A percentile compares a stretch with the other conserved stretches of the same genome.
Evolutionary conservation across 768 basidiomycete genomes (phyloP).

Genomic region (Trametes cingulata): DNA sequence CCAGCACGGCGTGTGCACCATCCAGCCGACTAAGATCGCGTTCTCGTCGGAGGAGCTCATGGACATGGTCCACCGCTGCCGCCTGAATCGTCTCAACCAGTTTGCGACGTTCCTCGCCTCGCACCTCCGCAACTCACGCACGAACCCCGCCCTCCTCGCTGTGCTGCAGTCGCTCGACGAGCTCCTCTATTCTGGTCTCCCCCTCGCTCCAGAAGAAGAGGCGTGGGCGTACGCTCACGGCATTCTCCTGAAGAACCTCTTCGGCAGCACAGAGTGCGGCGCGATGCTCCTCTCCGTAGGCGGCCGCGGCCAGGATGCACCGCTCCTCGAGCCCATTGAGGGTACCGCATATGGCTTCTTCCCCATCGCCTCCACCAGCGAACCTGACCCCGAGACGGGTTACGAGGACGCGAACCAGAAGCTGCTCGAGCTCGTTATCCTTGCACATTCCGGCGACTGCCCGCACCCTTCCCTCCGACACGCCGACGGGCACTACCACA

Average conservation of each 20-base stretch:
- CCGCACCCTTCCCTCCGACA: conserved; percentile 59
- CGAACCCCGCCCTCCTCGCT: conserved; percentile 60
- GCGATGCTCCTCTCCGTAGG: conserved; percentile 66
- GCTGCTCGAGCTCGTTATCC: conserved; percentile 70
- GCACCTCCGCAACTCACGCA: conserved; percentile 61
- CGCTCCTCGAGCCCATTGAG: conserved; percentile 57
- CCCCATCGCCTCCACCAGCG: conserved; percentile 45
- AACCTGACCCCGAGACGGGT: conserved; percentile 35
- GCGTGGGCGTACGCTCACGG: conserved; percentile 67
- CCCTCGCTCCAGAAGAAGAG: conserved; percentile 67
- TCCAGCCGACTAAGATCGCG: conserved; percentile 65
- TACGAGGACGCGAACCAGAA: conserved; percentile 54
- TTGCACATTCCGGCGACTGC: conserved; percentile 67
- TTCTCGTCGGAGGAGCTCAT: conserved; percentile 70
- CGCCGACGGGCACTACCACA: conserved; percentile 73
- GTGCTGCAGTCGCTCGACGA: conserved; percentile 60
- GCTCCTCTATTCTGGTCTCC: conserved; percentile 64
- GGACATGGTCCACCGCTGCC: conserved; percentile 67
- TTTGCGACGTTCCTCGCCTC: conserved; percentile 68
- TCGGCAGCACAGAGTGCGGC: conserved; percentile 81
- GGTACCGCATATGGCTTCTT: conserved; percentile 68
- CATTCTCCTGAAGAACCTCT: conserved; percentile 71
- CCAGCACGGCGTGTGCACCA: conserved; percentile 70
- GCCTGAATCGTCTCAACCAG: conserved; percentile 74
- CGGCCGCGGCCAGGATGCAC: conserved; percentile 50